Percentiles rank a stretch among this genome's conserved stretches.
Evolutionary conservation across 768 basidiomycete genomes (phyloP).

Genomic region (Phanerodontia chrysosporium): DNA sequence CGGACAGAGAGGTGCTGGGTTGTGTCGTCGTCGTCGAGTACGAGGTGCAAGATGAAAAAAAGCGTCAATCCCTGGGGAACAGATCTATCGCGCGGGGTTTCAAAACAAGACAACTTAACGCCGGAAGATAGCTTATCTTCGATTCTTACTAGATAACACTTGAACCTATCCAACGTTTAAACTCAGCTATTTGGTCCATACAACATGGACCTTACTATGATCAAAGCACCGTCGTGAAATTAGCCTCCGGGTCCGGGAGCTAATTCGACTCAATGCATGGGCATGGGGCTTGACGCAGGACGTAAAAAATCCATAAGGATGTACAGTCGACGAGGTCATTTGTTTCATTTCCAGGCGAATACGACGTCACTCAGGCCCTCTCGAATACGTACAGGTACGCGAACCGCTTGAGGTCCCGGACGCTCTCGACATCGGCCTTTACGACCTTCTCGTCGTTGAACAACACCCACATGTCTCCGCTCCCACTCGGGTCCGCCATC

Average conservation of each 20-base stretch:
- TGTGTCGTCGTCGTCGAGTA: slow-evolving; percentile 16
- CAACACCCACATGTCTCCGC: slow-evolving; percentile 71
- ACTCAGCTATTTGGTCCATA: not conserved
- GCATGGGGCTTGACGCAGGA: not conserved
- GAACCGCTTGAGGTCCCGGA: slow-evolving; percentile 71
- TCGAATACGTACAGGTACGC: slow-evolving; percentile 96
- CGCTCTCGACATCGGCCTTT: slow-evolving; percentile 78
- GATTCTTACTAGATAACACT: not conserved
- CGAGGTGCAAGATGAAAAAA: slow-evolving; percentile 14
- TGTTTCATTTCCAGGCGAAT: not conserved
- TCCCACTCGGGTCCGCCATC: slow-evolving; percentile 26
- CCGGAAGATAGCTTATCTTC: not conserved
- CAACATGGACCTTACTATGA: not conserved
- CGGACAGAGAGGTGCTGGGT: not conserved
- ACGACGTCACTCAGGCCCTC: slow-evolving; percentile 28
- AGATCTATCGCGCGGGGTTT: slow-evolving; percentile 9
- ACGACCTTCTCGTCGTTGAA: slow-evolving; percentile 98
- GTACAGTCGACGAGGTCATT: not conserved
- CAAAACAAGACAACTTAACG: not conserved
- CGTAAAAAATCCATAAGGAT: not conserved
- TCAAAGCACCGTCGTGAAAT: not conserved
- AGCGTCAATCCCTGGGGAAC: not conserved
- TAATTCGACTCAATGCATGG: not conserved
- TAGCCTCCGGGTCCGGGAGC: not conserved
- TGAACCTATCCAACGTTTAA: not conserved